Evolutionary conservation across 2,329 filamentous ascomycete species (phyloP), one percentile per base, ranked within the genome.

Genomic region (Trichophyton schoenleinii): DNA sequence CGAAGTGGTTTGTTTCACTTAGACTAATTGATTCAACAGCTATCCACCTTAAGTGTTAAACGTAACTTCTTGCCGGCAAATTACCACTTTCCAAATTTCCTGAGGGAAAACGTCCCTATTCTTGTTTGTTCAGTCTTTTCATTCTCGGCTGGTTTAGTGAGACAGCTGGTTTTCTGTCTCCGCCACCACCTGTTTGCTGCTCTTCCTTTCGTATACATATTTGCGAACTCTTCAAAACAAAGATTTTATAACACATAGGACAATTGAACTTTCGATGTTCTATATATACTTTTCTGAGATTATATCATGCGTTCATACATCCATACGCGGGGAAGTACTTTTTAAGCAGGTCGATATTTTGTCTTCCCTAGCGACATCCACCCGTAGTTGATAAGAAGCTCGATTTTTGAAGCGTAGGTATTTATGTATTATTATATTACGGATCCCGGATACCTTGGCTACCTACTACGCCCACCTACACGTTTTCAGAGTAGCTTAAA

Each of bases 21-120:
- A n/a, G 3, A 8, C 38, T 31, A 55, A 15, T 25, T n/a, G 2
- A 2, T 41, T 44, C 25, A 48, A 36, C 7, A 18, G 64, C 64
- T 34, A 59, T 64, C 36, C 8, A 59, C 34, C 36, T 57, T 11
- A 25, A 22, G 3, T 65, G 64, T 53, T 64, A 64, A 59, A 42
- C 13, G 8, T 15, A 18, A 38, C n/a, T n/a, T 15, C 7, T 20
- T 3, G 4, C 36, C 18, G 53, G 22, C 3, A 25, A 31, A 28
- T 52, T 31, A 57, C 13, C 15, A 31, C 31, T 42, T 57, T 18
- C 22, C 15, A 8, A 36, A 15, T 15, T 15, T 38, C 53, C 41
- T 38, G 11, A 22, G 36, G 31, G 53, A 18, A 22, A 15, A 38
- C 28, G 15, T n/a, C 36, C n/a, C 22, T 57, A n/a, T 57, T 57